Base-by-base conservation (phyloP, 371 early-diverging fungal species). In the Mortierella sp. region DNA sequence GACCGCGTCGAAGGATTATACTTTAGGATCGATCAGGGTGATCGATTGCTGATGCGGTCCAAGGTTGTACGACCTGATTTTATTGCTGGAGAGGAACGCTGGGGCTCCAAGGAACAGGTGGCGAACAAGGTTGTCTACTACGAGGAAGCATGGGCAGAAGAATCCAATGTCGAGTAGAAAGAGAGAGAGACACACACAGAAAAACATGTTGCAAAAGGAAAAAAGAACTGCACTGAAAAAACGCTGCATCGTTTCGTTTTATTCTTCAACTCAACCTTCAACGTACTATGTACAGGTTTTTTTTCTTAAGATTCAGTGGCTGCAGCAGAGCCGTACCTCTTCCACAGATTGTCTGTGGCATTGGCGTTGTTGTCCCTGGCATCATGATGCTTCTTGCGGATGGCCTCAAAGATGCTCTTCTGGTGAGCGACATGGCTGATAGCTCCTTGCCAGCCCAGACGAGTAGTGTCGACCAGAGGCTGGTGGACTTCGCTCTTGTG, bases 391-490 rank as follows among this genome's bases (percentile, higher is more conserved):
- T 57, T 60, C 62, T 79, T 81, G 50, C 85, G 84, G 8, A 87
- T 60, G 17, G 83, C 61, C 8, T 84, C 82, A 50, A 83, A 85
- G 21, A 87, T 71, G n/a, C 73, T 77, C 16, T 81, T 61, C 68
- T 84, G 79, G 43, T 70, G 59, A 54, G 72, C 76, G 12, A 84
- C 81, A 55, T 83, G 81, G 52, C 74, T 82, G 57, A 83, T 81
- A 3, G 82, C 82, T 37, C 86, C 84, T 71, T 87, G 85, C 85
- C 85, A 83, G 41, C 80, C 64, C 83, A 87, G 79, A 24, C 80
- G 74, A 27, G 81, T 78, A 44, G 83, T 73, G 17, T 68, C 79
- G 7, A 85, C 85, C 52, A 85, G 57, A 22, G 83, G 87, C 45
- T 74, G 78, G 40, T 81, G 85, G 17, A 80, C 83, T 72, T 87